Percentiles rank a stretch among this genome's conserved stretches.
phyloP scores from a whole-genome alignment of 2,329 filamentous ascomycete genomes.

The Penicillium sp. region DNA sequence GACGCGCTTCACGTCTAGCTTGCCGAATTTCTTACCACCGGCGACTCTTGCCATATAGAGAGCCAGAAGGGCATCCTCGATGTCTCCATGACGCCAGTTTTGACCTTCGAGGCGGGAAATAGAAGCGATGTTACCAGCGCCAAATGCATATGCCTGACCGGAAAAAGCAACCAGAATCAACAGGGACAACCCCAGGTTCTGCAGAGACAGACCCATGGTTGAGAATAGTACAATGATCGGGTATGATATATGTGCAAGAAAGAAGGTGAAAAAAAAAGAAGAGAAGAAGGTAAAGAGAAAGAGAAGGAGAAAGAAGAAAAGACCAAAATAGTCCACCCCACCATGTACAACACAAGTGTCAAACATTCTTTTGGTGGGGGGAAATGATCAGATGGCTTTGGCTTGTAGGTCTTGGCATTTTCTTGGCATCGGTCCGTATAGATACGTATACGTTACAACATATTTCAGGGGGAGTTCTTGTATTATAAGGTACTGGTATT shows the following conservation, averaged over 20 bases:
- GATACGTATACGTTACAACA: not conserved
- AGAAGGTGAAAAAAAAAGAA: not conserved
- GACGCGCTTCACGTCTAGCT: conserved; percentile 80
- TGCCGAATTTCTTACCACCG: conserved; percentile 79
- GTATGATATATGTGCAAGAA: not conserved
- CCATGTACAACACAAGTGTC: conserved; percentile 7
- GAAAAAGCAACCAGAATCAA: conserved; percentile 65
- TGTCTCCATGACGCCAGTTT: conserved; percentile 89
- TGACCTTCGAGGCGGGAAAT: conserved; percentile 77
- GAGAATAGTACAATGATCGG: not conserved
- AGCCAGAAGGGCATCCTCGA: conserved; percentile 82
- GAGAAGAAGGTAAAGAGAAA: not conserved
- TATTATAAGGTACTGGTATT: not conserved
- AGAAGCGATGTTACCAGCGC: conserved; percentile 83
- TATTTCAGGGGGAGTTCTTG: not conserved
- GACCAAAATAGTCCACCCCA: conserved; percentile 2
- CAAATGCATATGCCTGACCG: conserved; percentile 71
- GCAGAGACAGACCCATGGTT: conserved; percentile 23
- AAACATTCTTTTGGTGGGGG: conserved; percentile 10
- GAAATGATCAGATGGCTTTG: not conserved
- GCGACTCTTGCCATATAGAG: conserved; percentile 63
- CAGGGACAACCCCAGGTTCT: conserved; percentile 33
- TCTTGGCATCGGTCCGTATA: not conserved
- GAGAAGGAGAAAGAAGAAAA: not conserved
- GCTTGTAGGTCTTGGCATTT: not conserved